Evolutionary conservation across 116 monocot species (phyloP), one percentile per base, ranked within the genome.

Genomic region (Iris pallida): DNA sequence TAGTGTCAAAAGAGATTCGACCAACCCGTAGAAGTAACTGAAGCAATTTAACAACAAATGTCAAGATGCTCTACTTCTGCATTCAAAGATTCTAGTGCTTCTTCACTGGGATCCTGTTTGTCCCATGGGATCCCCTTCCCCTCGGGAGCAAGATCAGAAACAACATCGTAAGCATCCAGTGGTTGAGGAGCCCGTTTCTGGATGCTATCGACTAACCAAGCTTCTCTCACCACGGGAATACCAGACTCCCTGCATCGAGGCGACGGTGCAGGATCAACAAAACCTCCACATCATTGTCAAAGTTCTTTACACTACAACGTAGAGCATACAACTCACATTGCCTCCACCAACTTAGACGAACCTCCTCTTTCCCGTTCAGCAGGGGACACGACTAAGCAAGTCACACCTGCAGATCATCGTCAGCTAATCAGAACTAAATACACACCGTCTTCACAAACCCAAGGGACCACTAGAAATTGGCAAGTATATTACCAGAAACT

Each of bases 141-240:
- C 12, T 75, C 78, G 0, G 77, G 78, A 45, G 69, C 73, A 65
- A 85, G 66, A 64, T 92, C 85, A 61, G 85, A 78, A 12, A 72
- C 68, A 44, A 74, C 73, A 57, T 83, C 88, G 63, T 92, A 92
- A 41, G 69, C 82, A 45, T 80, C 85, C 58, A 92, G 59, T 1
- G 85, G 85, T 66, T 73, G 80, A 42, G 75, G 74, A 44, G 62
- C 70, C 45, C 79, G 62, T 46, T 81, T 83, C 68, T 76, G 55
- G 13, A 85, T 85, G 73, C 83, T 92, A 51, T 92, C 92, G 10
- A 59, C 7, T 57, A 92, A 56, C 92, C 88, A 92, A n/a, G 56
- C 68, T 48, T 88, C 92, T 16, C 88, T 83, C 46, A 92, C 92
- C 42, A 92, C 76, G 4, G 88, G 92, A 43, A 88, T 83, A 48